phyloP scores from a whole-genome alignment of 305 asterid species.

The Lippia alba region DNA sequence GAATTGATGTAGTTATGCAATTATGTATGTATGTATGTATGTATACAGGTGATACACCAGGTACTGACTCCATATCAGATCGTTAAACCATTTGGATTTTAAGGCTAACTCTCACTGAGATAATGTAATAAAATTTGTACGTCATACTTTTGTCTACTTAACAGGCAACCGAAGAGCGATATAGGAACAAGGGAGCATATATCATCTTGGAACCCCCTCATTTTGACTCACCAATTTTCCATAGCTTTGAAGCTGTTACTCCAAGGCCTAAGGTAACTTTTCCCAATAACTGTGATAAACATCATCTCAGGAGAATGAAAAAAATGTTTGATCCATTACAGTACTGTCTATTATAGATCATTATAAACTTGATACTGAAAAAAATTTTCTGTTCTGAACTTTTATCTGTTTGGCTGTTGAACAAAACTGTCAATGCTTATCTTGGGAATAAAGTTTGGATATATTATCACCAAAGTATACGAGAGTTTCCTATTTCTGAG shows the following conservation, averaged over 20 bases:
- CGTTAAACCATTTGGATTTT: neutral
- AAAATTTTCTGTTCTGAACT: neutral
- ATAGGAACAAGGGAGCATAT: constrained; percentile 89
- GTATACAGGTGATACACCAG: neutral
- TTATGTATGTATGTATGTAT: too few relatives aligned
- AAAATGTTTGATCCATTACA: constrained; percentile 1
- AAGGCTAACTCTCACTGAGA: constrained; percentile 20
- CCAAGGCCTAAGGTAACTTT: constrained; percentile 86
- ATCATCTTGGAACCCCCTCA: constrained; percentile 79
- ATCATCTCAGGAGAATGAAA: constrained; percentile 16
- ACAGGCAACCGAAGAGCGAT: constrained; percentile 92
- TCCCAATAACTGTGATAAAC: constrained; percentile 17
- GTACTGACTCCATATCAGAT: neutral
- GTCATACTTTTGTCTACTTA: constrained; percentile 30
- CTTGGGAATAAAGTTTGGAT: neutral
- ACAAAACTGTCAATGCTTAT: neutral
- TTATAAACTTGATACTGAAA: neutral
- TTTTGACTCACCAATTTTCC: constrained; percentile 72
- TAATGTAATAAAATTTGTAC: constrained; percentile 27
- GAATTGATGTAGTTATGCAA: too few relatives aligned
- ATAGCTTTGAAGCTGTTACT: constrained; percentile 81
- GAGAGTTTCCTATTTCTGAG: constrained; percentile 1
- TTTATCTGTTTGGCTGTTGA: constrained; percentile 3
- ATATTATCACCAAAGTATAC: constrained; percentile 14
- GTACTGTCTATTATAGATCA: too few relatives aligned